phyloP scores from a whole-genome alignment of 768 basidiomycete species.

The Leucocoprinus leucothites region DNA sequence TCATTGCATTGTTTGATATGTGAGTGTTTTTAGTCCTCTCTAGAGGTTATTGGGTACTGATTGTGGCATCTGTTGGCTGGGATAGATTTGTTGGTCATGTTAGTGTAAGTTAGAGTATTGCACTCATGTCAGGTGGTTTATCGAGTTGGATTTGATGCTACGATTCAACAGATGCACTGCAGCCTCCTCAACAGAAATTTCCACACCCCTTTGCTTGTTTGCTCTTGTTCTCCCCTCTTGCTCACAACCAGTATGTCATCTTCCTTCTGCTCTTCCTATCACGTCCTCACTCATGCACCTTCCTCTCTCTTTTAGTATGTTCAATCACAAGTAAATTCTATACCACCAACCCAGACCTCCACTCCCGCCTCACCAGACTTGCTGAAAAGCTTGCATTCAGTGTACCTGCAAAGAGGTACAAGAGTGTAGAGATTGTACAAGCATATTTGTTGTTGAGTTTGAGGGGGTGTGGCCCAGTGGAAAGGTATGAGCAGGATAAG shows the following conservation, averaged over 20 bases:
- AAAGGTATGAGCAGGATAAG: slow-evolving; percentile 94
- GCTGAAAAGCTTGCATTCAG: slow-evolving; percentile 89
- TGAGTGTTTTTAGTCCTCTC: slow-evolving; percentile 34
- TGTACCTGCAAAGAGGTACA: slow-evolving; percentile 84
- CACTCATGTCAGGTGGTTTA: background rate
- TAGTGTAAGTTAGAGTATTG: slow-evolving; percentile 45
- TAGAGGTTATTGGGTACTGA: slow-evolving; percentile 5
- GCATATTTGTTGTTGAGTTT: slow-evolving; percentile 86
- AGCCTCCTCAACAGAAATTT: slow-evolving; percentile 82
- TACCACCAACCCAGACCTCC: slow-evolving; percentile 74
- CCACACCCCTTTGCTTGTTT: slow-evolving; percentile 92
- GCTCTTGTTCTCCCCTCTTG: slow-evolving; percentile 91
- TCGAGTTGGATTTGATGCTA: no score
- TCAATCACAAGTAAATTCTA: slow-evolving; percentile 95
- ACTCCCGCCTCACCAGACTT: slow-evolving; percentile 73
- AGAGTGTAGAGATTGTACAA: slow-evolving; percentile 93
- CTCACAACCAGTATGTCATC: slow-evolving; percentile 81
- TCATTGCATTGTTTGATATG: slow-evolving; percentile 90
- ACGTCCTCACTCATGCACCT: slow-evolving; percentile 5
- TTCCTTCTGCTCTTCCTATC: slow-evolving; percentile 5
- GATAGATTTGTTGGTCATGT: slow-evolving; percentile 72
- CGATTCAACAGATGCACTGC: slow-evolving; percentile 62
- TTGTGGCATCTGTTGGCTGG: no score
- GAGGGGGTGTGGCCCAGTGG: slow-evolving; percentile 93
- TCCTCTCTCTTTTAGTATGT: slow-evolving; percentile 66